Evolutionary conservation across 768 basidiomycete species (phyloP).

Genomic region (Cystobasidium onofrii): DNA sequence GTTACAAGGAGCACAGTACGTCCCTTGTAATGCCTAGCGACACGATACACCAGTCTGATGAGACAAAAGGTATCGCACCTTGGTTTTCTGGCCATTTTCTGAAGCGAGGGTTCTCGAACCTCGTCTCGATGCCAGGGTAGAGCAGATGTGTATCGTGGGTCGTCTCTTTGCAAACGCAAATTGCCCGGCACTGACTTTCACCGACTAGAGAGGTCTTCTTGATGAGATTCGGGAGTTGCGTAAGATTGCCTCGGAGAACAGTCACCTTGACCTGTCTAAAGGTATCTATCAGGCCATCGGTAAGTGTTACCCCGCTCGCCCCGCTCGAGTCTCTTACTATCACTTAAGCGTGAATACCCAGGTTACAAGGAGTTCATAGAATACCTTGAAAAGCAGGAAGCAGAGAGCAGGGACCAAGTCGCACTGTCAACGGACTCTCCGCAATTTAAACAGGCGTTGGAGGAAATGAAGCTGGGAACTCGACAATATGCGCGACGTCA

Average conservation of each 20-base stretch:
- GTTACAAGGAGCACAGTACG: constrained; percentile 33
- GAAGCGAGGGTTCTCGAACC: constrained; percentile 56
- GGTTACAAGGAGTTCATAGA: constrained; percentile 85
- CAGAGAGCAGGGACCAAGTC: constrained; percentile 22
- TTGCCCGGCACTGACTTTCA: not conserved
- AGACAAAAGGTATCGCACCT: constrained; percentile 61
- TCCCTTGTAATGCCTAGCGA: not conserved
- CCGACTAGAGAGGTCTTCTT: constrained; percentile 62
- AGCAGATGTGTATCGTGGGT: constrained; percentile 76
- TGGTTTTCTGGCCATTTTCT: constrained; percentile 87
- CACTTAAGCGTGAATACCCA: constrained; percentile 45
- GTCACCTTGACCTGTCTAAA: constrained; percentile 57
- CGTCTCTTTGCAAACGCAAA: not conserved
- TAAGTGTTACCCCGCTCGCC: constrained; percentile 43
- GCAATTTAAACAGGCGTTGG: constrained; percentile 53
- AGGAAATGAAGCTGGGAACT: constrained; percentile 76
- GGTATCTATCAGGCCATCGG: constrained; percentile 96
- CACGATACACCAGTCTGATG: too few species aligned
- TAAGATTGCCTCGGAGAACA: constrained; percentile 35
- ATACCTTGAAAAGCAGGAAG: constrained; percentile 49
- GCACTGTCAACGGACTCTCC: constrained; percentile 48
- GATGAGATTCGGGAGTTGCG: constrained; percentile 57
- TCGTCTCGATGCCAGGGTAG: constrained; percentile 70
- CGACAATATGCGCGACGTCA: constrained; percentile 86
- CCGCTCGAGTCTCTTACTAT: too few species aligned